Evolutionary conservation across 768 basidiomycete genomes (phyloP).

Genomic region (Mycena vulgaris): DNA sequence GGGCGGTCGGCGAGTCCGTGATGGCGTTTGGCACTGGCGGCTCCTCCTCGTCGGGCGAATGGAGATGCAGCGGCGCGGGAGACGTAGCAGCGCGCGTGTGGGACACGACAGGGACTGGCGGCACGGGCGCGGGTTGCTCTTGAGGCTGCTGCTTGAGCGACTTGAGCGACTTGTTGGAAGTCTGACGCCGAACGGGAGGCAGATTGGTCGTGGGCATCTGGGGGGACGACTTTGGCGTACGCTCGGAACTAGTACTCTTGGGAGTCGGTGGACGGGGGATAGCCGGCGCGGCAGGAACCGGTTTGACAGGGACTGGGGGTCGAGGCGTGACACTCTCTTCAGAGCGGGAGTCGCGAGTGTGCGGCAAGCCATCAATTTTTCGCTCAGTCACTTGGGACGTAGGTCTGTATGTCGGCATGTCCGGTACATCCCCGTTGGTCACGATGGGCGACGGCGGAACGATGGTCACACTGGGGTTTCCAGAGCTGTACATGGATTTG

Average conservation of each 20-base stretch:
- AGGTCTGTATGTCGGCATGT: slow-evolving; percentile 41
- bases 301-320: slow-evolving; percentile 28
- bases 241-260: slow-evolving; percentile 28
- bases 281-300: slow-evolving; percentile 35
- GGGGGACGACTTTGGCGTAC: slow-evolving; percentile 30
- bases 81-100: slow-evolving; percentile 41
- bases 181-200: slow-evolving; percentile 50
- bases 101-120: slow-evolving; percentile 29
- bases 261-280: slow-evolving; percentile 39
- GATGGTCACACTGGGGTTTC: slow-evolving; percentile 59
- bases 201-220: slow-evolving; percentile 41
- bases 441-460: slow-evolving; percentile 62
- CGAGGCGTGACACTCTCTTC: slow-evolving; percentile 17
- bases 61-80: slow-evolving; percentile 6
- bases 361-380: slow-evolving; percentile 24
- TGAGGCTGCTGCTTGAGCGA: slow-evolving; percentile 40
- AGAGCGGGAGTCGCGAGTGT: neutral
- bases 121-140: slow-evolving; percentile 26
- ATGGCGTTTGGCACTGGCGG: slow-evolving; percentile 44
- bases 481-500: slow-evolving; percentile 9
- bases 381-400: slow-evolving; percentile 34
- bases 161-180: slow-evolving; percentile 55
- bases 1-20: slow-evolving; percentile 64
- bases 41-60: slow-evolving; percentile 27
- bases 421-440: slow-evolving; percentile 45